A percentile compares a stretch with the other conserved stretches of the same genome.
Conservation (phyloP, 169 alveolate genomes). For the Eimeria necatrix region DNA sequence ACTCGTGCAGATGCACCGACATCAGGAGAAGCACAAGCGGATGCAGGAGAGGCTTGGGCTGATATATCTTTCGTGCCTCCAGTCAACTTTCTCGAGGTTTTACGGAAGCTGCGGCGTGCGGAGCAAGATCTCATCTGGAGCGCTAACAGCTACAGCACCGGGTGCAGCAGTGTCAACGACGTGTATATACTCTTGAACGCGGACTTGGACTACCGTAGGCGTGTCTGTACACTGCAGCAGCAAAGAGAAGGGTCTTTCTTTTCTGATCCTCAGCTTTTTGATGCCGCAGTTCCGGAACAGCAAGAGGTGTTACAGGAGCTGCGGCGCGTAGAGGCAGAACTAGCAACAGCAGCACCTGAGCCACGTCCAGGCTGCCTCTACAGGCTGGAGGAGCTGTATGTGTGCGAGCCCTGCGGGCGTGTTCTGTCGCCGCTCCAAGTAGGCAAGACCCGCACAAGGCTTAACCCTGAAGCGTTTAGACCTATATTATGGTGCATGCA, state of each 20-base stretch:
- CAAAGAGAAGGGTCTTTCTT: background rate
- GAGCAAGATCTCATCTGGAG: background rate
- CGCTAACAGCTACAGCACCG: background rate
- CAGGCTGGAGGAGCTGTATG: slow-evolving; percentile 45
- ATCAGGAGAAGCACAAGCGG: background rate
- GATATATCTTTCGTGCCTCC: background rate
- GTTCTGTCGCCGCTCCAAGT: slow-evolving; percentile 53
- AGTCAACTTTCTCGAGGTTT: slow-evolving; percentile 9
- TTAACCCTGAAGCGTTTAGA: no score
- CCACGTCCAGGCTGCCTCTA: slow-evolving; percentile 27
- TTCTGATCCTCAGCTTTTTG: background rate
- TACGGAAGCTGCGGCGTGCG: background rate
- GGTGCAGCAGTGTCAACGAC: slow-evolving; percentile 25
- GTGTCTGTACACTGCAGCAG: background rate
- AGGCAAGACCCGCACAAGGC: background rate
- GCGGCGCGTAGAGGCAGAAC: slow-evolving; percentile 8
- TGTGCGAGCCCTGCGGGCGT: slow-evolving; percentile 28
- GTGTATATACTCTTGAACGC: slow-evolving; percentile 13
- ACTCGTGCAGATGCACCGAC: background rate
- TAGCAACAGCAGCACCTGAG: background rate
- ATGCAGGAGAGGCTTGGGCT: background rate
- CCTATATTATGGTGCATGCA: no score
- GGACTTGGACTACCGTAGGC: background rate
- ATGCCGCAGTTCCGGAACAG: background rate
- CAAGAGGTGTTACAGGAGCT: background rate